Evolutionary conservation across 257 asterid species (phyloP).

Genomic region (Capsicum chinense): DNA sequence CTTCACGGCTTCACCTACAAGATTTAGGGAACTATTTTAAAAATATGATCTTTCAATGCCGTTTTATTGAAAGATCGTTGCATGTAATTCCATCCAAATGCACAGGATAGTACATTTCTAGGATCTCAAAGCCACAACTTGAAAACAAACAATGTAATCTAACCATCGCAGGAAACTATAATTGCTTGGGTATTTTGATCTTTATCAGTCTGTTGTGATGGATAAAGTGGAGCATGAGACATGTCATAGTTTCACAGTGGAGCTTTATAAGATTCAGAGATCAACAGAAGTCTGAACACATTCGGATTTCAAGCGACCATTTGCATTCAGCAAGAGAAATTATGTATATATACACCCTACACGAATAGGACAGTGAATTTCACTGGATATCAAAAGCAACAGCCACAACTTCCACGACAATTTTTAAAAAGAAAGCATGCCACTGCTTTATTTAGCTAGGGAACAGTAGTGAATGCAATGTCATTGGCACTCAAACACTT

Average conservation of each 20-base stretch:
- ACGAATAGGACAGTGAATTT: background rate
- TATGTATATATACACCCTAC: background rate
- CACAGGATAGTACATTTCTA: background rate
- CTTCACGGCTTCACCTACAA: constrained; percentile 8
- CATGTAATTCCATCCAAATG: background rate
- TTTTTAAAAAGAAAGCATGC: constrained; percentile 7
- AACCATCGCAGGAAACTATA: constrained; percentile 13
- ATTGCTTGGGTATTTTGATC: background rate
- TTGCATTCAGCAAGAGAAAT: background rate
- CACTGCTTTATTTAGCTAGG: background rate
- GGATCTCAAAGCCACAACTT: constrained; percentile 9
- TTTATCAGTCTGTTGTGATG: background rate
- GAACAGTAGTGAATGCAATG: background rate
- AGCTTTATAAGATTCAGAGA: background rate
- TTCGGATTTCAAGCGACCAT: background rate
- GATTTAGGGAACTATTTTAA: background rate
- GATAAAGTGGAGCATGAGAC: background rate
- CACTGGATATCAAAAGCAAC: constrained; percentile 18
- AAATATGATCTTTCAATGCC: background rate
- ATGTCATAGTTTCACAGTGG: background rate
- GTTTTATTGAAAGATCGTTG: background rate
- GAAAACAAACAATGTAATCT: constrained; percentile 4
- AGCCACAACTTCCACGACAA: background rate
- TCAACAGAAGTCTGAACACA: background rate
- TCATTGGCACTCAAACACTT: background rate